phyloP scores from a whole-genome alignment of 306 rosid genomes.

The Acacia confusa region DNA sequence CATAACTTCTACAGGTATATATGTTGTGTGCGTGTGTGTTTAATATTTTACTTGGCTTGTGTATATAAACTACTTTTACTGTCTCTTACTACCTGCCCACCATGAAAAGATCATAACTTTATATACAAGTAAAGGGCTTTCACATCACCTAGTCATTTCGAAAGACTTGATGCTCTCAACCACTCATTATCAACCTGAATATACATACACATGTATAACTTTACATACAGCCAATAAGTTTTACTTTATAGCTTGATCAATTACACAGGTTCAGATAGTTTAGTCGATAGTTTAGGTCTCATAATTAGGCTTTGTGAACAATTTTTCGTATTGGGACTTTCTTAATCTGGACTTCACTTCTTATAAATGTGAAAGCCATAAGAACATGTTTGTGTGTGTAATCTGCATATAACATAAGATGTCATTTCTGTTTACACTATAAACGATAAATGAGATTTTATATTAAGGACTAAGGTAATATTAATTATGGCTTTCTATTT shows the following conservation, averaged over 20 bases:
- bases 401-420: too few relatives aligned
- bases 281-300: background rate
- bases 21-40: background rate
- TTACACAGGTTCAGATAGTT: background rate
- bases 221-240: background rate
- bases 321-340: background rate
- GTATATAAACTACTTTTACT: background rate
- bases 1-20: constrained; percentile 84
- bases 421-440: too few relatives aligned
- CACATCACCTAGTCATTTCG: background rate
- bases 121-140: background rate
- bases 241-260: background rate
- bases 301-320: background rate
- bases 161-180: background rate
- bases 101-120: background rate
- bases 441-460: too few relatives aligned
- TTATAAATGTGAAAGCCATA: background rate
- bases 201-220: background rate
- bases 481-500: background rate
- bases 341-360: background rate
- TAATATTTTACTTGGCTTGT: background rate
- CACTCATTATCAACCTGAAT: background rate
- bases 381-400: background rate
- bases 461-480: too few relatives aligned
- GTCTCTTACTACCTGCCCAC: background rate